Percentiles rank a stretch among this genome's conserved stretches.
These are phyloP conservation scores for Globisporangium canariense DNA, from an alignment of 352 stramenopile genomes.

Conservation along the genomic window DNA sequence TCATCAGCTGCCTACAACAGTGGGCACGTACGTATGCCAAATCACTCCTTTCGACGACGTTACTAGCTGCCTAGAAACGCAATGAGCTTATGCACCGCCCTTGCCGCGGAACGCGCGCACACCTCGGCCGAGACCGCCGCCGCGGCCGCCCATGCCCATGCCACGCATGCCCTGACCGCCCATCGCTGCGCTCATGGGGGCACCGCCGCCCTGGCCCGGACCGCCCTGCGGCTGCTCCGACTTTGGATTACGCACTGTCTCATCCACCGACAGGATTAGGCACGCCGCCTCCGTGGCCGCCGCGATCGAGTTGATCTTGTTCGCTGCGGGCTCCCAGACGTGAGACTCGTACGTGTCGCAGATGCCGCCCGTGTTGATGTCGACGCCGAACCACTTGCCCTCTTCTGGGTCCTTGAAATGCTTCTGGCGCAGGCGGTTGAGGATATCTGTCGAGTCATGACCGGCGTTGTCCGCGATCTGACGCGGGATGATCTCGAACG, in stretches of 20 bases:
- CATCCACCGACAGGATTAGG: slow-evolving; percentile 98
- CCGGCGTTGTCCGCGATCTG: slow-evolving; percentile 99
- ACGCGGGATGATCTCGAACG: slow-evolving; percentile 97
- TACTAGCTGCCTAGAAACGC: slow-evolving; percentile 1
- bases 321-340: slow-evolving; percentile 99
- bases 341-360: slow-evolving; percentile 97
- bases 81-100: slow-evolving; percentile 59
- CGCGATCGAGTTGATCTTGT: slow-evolving; percentile 98
- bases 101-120: slow-evolving; percentile 78
- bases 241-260: slow-evolving; percentile 98
- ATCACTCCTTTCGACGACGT: background rate
- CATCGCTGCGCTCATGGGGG: slow-evolving; percentile 89
- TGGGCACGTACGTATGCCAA: background rate
- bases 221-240: slow-evolving; percentile 91
- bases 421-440: slow-evolving; percentile 96
- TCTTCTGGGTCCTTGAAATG: slow-evolving; percentile 93
- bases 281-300: slow-evolving; percentile 97
- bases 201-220: slow-evolving; percentile 32
- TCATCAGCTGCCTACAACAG: background rate
- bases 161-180: slow-evolving; percentile 89
- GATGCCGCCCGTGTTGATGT: slow-evolving; percentile 96
- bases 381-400: slow-evolving; percentile 97
- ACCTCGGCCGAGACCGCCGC: slow-evolving; percentile 69
- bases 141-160: slow-evolving; percentile 77
- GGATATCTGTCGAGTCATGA: slow-evolving; percentile 97